Evolutionary conservation across 805 yeast species (phyloP), one percentile per base, ranked within the genome.

Genomic region (Wickerhamiella qilinensis): DNA sequence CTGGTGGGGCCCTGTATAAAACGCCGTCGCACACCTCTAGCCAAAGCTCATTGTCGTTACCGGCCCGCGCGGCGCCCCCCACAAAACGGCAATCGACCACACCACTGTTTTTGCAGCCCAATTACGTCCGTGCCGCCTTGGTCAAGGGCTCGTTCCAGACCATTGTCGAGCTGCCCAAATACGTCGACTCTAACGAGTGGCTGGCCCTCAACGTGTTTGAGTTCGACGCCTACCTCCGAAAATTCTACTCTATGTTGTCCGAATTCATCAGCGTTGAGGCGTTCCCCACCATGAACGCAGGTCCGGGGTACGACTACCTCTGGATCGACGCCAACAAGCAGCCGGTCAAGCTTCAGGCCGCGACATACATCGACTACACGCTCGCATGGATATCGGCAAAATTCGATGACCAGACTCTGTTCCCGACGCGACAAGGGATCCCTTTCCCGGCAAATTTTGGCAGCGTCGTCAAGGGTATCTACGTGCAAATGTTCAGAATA

Each of bases 71-170:
- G n/a, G 4, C 37, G 20, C 27, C 22, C 21, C 29, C 35, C n/a
- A 11, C 34, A 15, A 31, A 31, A 16, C 20, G 29, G 24, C 25
- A 15, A n/a, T 21, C 35, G 43, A 53, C 34, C 17, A 18, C 33
- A 42, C 84, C 85, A 3, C 61, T 91, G 39, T 91, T 86, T 53
- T 56, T 91, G 47, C 77, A 91, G 53, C 94, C 86, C 49, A 97
- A 96, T 12, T 91, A 81, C 56, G 91, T 86, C 4, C 77, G 86
- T 44, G 83, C 96, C 0, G 93, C 97, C 0, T 63, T 91, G 27
- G 98, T 93, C 16, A 91, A 88, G 54, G 99, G 99, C 15, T 81
- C 94, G 0, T 91, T 85, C 63, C 85, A 82, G 53, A 86, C 98
- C 1, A 91, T 91, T 46, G 96, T 91, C 1, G 94, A 83, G 53